Evolutionary conservation across 306 rosid genomes (phyloP).

Genomic region (Quillaja saponaria): DNA sequence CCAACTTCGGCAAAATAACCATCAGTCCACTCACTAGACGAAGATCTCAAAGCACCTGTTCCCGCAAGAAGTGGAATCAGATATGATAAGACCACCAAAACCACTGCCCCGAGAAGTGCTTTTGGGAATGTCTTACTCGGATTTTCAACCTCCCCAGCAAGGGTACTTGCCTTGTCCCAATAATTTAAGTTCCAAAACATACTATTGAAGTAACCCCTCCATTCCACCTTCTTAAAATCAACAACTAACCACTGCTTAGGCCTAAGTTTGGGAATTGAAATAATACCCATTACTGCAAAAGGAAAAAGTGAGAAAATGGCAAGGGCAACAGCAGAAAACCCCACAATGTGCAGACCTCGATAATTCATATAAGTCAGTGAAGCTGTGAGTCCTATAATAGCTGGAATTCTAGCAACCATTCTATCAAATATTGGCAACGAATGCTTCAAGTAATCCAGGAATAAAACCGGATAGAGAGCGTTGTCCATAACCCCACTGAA

Average conservation of each 20-base stretch:
- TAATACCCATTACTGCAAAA: conserved; percentile 55
- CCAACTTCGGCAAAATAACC: conserved; percentile 91
- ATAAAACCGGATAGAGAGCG: conserved; percentile 84
- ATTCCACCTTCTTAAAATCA: conserved; percentile 54
- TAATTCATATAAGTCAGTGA: conserved; percentile 79
- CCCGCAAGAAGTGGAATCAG: conserved; percentile 88
- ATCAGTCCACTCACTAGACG: conserved; percentile 68
- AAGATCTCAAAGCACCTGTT: conserved; percentile 67
- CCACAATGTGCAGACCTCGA: conserved; percentile 83
- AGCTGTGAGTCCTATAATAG: conserved; percentile 60
- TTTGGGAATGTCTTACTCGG: conserved; percentile 74
- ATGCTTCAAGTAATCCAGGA: conserved; percentile 82
- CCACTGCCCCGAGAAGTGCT: conserved; percentile 78
- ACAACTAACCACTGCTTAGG: conserved; percentile 63
- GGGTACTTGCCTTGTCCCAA: conserved; percentile 95
- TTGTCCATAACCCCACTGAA: conserved; percentile 93
- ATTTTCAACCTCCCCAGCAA: conserved; percentile 86
- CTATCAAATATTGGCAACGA: conserved; percentile 63
- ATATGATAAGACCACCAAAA: conserved; percentile 76
- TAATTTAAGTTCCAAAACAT: conserved; percentile 94
- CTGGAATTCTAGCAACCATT: conserved; percentile 60
- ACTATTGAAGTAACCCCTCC: conserved; percentile 75
- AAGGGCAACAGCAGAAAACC: conserved; percentile 73
- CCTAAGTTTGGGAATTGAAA: conserved; percentile 63
- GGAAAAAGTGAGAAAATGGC: conserved; percentile 79